Conservation (phyloP, 202 grass and related monocot genomes). For the Zizania palustris region DNA sequence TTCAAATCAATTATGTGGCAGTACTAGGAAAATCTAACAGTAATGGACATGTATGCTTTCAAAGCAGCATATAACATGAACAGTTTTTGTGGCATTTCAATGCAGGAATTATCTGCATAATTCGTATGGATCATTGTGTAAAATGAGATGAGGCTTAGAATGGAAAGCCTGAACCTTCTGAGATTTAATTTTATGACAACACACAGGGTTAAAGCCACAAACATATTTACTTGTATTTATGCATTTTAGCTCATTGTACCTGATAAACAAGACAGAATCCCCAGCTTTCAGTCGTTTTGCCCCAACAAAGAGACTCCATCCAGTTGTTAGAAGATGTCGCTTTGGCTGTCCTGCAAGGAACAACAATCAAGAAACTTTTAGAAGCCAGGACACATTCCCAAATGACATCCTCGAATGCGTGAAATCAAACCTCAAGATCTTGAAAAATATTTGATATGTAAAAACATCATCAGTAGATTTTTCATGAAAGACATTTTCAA, state of each 20-base stretch:
- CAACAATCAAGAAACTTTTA: slow-evolving; percentile 35
- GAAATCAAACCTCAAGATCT: no score
- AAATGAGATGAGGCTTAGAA: background rate
- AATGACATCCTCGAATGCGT: no score
- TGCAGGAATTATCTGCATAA: background rate
- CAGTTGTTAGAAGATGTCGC: slow-evolving; percentile 96
- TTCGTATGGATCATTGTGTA: background rate
- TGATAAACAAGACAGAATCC: slow-evolving; percentile 97
- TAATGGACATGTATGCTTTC: background rate
- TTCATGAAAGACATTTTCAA: no score
- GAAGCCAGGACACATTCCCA: background rate
- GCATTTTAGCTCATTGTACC: slow-evolving; percentile 46
- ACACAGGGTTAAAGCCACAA: background rate
- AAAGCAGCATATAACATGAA: background rate
- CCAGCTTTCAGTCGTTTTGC: slow-evolving; percentile 89
- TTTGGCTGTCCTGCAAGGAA: slow-evolving; percentile 83
- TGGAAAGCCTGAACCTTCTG: background rate
- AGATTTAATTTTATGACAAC: slow-evolving; percentile 2
- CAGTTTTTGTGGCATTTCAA: slow-evolving; percentile 1
- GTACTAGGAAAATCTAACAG: background rate
- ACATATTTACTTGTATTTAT: background rate
- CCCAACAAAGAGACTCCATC: slow-evolving; percentile 98
- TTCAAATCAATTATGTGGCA: background rate
- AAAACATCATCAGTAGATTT: no score
- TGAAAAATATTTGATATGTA: no score